Evolutionary conservation across 1,284 basidiomycete genomes (phyloP).

Genomic region (Wolfiporia cocos): DNA sequence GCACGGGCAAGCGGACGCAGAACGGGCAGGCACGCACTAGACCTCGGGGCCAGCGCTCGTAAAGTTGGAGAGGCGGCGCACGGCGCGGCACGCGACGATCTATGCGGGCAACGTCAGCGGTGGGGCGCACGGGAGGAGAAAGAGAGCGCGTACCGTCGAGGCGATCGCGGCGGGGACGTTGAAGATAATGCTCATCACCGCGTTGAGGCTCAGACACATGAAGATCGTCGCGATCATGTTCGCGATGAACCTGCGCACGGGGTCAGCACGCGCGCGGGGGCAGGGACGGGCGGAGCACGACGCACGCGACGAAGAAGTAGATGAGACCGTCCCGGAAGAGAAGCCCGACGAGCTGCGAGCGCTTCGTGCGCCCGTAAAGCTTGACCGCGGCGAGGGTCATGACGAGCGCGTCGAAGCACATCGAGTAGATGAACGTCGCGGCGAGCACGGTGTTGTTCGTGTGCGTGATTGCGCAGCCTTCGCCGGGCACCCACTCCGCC

Average conservation of each 20-base stretch:
- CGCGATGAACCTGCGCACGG: constrained; percentile 17
- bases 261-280: not conserved
- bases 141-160: constrained; percentile 19
- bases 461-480: constrained; percentile 46
- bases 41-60: constrained; percentile 43
- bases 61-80: constrained; percentile 61
- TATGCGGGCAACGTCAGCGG: no score
- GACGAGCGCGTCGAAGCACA: constrained; percentile 65
- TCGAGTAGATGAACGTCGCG: constrained; percentile 65
- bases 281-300: not conserved
- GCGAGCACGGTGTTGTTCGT: constrained; percentile 54
- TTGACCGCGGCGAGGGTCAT: constrained; percentile 48
- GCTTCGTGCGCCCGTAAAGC: constrained; percentile 22
- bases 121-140: not conserved
- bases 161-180: constrained; percentile 28
- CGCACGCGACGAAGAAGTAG: constrained; percentile 28
- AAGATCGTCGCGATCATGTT: constrained; percentile 27
- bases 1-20: no score
- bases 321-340: constrained; percentile 28
- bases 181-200: constrained; percentile 29
- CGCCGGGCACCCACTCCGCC: constrained; percentile 43
- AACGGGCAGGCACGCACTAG: constrained; percentile 43
- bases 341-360: constrained; percentile 24
- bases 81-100: constrained; percentile 49
- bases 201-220: constrained; percentile 27